Conservation (phyloP, 2,329 filamentous ascomycete species). For the Venturia oleaginea region DNA sequence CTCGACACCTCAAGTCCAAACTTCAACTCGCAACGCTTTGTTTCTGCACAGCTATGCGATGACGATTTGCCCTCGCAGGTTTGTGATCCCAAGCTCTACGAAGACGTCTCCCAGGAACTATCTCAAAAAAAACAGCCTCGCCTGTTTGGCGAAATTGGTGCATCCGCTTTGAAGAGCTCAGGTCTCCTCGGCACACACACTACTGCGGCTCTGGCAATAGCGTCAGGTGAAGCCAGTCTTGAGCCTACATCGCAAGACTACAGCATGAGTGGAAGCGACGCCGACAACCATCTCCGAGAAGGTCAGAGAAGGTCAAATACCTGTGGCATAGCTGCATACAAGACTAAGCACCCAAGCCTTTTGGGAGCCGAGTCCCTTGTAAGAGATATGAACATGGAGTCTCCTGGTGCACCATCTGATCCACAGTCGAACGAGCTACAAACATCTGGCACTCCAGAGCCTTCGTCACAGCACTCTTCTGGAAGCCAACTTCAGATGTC, state of each 20-base stretch:
- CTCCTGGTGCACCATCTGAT: slow-evolving; percentile 5
- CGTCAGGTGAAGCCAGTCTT: slow-evolving; percentile 5
- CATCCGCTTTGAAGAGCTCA: slow-evolving; percentile 46
- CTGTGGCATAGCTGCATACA: not conserved
- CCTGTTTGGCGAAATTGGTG: slow-evolving; percentile 53
- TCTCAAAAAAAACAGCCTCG: slow-evolving; percentile 26
- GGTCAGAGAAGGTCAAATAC: not conserved
- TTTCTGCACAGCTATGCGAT: not conserved
- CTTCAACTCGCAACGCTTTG: slow-evolving; percentile 10
- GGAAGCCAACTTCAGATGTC: not conserved
- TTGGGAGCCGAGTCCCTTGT: slow-evolving; percentile 40
- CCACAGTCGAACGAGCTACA: slow-evolving; percentile 20
- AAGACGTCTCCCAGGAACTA: slow-evolving; percentile 13
- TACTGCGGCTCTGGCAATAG: slow-evolving; percentile 21
- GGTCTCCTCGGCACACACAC: slow-evolving; percentile 32
- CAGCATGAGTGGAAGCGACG: not conserved
- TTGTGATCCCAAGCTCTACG: slow-evolving; percentile 9
- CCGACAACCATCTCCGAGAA: not conserved
- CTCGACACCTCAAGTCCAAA: slow-evolving; percentile 4
- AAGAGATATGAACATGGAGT: slow-evolving; percentile 39
- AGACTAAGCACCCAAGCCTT: slow-evolving; percentile 27
- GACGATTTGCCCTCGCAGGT: not conserved
- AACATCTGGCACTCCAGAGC: slow-evolving; percentile 25
- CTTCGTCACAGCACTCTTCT: not conserved
- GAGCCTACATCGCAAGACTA: slow-evolving; percentile 10